Conservation (phyloP, 495 filamentous ascomycete genomes). For the Cudoniella acicularis region DNA sequence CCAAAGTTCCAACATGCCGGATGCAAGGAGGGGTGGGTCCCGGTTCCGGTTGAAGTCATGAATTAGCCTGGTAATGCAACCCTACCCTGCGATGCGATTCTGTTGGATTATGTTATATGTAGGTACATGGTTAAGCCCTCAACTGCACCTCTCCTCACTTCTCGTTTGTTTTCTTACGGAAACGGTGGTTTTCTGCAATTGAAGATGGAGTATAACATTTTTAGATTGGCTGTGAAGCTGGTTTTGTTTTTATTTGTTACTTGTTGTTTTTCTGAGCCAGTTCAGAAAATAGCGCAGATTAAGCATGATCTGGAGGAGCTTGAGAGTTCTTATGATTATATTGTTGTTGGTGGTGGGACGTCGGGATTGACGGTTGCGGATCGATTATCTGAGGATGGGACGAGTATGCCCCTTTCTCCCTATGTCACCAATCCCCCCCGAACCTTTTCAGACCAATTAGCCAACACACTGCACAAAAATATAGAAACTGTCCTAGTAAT, state of each 20-base stretch:
- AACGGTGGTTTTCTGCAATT: too few species aligned
- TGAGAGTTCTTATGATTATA: neutral
- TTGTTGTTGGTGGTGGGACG: constrained; percentile 1
- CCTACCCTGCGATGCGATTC: neutral
- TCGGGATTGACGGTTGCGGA: neutral
- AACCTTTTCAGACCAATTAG: too few species aligned
- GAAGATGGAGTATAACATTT: too few species aligned
- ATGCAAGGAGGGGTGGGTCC: too few species aligned
- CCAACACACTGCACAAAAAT: neutral
- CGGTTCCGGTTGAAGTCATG: neutral
- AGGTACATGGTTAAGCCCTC: too few species aligned
- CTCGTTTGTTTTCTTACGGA: too few species aligned
- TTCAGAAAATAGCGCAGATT: neutral
- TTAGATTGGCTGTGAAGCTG: too few species aligned
- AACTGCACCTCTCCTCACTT: too few species aligned
- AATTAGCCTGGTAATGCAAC: neutral
- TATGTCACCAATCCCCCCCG: neutral
- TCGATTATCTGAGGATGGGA: neutral
- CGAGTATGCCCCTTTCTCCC: neutral
- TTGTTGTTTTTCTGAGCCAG: neutral
- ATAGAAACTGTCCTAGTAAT: neutral
- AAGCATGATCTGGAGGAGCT: neutral
- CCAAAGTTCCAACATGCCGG: neutral
- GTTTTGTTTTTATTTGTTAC: neutral
- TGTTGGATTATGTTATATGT: too few species aligned